These are phyloP conservation scores for Thielaviopsis euricoi DNA, from an alignment of 2,329 filamentous ascomycete species.

Conservation along the genomic window DNA sequence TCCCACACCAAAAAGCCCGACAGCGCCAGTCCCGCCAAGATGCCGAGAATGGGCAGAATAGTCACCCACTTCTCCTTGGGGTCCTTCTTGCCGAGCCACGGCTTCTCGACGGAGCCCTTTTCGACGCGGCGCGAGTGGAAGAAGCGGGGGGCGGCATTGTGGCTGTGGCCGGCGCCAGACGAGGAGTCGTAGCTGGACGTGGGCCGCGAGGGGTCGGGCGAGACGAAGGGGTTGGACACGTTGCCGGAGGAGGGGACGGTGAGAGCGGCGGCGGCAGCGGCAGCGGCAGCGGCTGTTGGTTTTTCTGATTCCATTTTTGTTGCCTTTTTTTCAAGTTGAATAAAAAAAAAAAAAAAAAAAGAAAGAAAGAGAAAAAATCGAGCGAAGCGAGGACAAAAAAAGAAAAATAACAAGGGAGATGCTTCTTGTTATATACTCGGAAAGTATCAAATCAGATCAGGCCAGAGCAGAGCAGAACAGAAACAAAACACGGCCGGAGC, in stretches of 20 bases:
- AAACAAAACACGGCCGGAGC: too few species aligned
- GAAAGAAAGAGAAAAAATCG: background rate
- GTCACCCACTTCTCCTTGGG: constrained; percentile 76
- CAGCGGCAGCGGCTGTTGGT: constrained; percentile 12
- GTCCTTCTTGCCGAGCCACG: constrained; percentile 58
- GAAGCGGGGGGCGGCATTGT: constrained; percentile 32
- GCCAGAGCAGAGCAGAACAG: too few species aligned
- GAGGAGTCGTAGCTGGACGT: constrained; percentile 31
- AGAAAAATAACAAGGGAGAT: background rate
- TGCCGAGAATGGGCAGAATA: constrained; percentile 58
- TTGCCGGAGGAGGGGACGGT: constrained; percentile 5
- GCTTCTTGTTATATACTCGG: too few species aligned
- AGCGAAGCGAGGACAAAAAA: background rate
- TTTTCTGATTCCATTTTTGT: constrained; percentile 15
- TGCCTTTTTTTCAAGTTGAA: too few species aligned
- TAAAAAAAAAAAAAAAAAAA: background rate
- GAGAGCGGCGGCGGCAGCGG: constrained; percentile 13
- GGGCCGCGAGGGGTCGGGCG: constrained; percentile 28
- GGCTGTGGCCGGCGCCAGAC: constrained; percentile 19
- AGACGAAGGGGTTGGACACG: constrained; percentile 29
- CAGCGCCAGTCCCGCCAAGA: constrained; percentile 49
- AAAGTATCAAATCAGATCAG: too few species aligned
- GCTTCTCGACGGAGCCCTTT: constrained; percentile 58
- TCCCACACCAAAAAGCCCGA: constrained; percentile 61
- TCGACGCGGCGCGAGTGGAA: constrained; percentile 59